phyloP scores from a whole-genome alignment of 1,139 yeast genomes.

The Sporopachydermia cereana region DNA sequence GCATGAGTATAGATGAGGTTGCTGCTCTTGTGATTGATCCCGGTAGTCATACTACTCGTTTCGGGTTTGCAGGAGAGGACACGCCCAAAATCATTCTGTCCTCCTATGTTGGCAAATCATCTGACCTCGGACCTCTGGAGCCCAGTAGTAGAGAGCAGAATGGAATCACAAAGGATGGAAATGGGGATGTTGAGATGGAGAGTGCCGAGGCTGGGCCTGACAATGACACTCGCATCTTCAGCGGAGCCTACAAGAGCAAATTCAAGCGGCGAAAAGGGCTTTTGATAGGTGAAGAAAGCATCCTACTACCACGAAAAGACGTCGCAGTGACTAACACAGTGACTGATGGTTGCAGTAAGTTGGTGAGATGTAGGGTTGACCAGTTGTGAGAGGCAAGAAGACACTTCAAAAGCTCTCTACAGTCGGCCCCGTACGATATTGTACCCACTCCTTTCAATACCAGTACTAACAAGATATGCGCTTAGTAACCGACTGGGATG shows the following conservation, averaged over 20 bases:
- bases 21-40: constrained; percentile 88
- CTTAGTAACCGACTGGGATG: constrained; percentile 33
- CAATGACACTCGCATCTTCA: background rate
- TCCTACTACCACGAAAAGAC: background rate
- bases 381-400: no score
- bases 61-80: constrained; percentile 94
- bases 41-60: constrained; percentile 72
- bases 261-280: background rate
- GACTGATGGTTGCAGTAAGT: constrained; percentile 6
- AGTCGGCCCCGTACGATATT: no score
- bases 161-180: constrained; percentile 6
- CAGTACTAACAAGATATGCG: no score
- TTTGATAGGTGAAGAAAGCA: background rate
- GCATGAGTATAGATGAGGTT: constrained; percentile 49
- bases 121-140: constrained; percentile 17
- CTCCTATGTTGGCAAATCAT: constrained; percentile 36
- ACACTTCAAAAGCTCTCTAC: no score
- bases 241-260: background rate
- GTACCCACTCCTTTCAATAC: no score
- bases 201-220: constrained; percentile 7
- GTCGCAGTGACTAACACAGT: background rate
- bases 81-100: constrained; percentile 70
- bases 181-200: constrained; percentile 15
- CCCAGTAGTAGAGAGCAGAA: constrained; percentile 7
- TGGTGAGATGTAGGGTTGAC: constrained; percentile 59